Percentiles rank a stretch among this genome's conserved stretches.
Evolutionary conservation across 2,329 filamentous ascomycete genomes (phyloP).

Genomic region (Botrytis tulipae): DNA sequence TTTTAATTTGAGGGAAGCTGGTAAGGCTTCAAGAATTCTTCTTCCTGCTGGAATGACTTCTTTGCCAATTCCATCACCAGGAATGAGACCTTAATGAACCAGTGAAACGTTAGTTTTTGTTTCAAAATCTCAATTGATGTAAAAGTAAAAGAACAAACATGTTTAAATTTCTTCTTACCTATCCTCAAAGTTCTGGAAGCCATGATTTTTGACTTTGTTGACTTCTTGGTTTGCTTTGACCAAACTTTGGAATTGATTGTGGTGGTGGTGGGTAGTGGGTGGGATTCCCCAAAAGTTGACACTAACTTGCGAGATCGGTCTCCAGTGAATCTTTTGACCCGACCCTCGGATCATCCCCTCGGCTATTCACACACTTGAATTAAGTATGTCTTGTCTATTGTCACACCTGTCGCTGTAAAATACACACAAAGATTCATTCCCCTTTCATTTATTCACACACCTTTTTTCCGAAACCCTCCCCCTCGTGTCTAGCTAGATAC

Average conservation of each 20-base stretch:
- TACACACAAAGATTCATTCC: not conserved
- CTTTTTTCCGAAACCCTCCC: not conserved
- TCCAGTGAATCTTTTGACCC: not conserved
- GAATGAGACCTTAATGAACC: constrained; percentile 72
- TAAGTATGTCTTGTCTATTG: not conserved
- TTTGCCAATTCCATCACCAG: constrained; percentile 96
- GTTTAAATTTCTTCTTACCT: constrained; percentile 47
- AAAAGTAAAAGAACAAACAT: not conserved
- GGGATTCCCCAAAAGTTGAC: constrained; percentile 2
- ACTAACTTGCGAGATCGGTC: constrained; percentile 9
- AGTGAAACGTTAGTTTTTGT: constrained; percentile 22
- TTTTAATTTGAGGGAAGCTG: constrained; percentile 83
- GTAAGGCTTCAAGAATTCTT: constrained; percentile 87
- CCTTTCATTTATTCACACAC: not conserved
- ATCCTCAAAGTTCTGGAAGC: constrained; percentile 66
- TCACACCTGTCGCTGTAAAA: not conserved
- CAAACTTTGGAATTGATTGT: not conserved
- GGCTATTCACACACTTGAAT: not conserved
- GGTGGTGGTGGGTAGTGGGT: not conserved
- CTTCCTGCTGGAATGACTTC: constrained; percentile 97
- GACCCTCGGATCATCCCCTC: not conserved
- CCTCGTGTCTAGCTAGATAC: not conserved
- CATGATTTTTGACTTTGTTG: constrained; percentile 44
- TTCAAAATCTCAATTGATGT: not conserved
- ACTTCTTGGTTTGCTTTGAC: constrained; percentile 18